Base-by-base conservation (phyloP, 1,139 yeast genomes). In the Hansenula anomala region DNA sequence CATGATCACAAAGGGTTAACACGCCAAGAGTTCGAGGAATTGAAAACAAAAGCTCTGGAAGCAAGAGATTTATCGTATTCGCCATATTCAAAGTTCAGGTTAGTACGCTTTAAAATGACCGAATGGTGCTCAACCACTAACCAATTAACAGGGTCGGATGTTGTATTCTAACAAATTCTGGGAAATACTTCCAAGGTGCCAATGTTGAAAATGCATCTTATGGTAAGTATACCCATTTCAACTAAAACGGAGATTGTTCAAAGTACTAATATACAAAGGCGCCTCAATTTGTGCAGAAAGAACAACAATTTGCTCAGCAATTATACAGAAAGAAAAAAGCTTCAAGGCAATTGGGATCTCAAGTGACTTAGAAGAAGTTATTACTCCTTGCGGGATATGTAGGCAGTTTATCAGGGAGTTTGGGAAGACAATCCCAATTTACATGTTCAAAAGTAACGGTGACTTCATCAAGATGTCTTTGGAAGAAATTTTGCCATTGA, bases 381-480 rank as follows among this genome's bases (percentile, higher is more conserved):
- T 86, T 15, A 71, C 90, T 10, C 98, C 98, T 0, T 92, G 98
- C 60, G 98, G 98, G 4, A 82, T 92, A 33, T 92, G 98, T 55
- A 71, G 98, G 41, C 98, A 92, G 59, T 75, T 85, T 44, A 78
- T 89, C 28, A 67, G 95, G 25, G 97, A 89, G 59, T 89, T 88
- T 59, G 74, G 65, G 2, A 56, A 58, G 4, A 61, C 69, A 3
- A 56, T 77, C 18, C 80, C 81, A 0, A 59, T 86, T 2, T 72
- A 71, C 50, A 80, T 87, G 89, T 80, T 77, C 51, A 71, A 74
- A 37, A 59, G 56, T 2, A 70, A 67, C 36, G 87, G 82, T 0
- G 56, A 63, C 36, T 64, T 58, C 44, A 55, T 69, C 36, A 61
- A 67, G 48, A 67, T 61, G 51, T 68, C 75, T 10, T 57, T 88